These are phyloP conservation scores for Pinus taeda DNA, from an alignment of 75 land plant species.

Conservation along the genomic window DNA sequence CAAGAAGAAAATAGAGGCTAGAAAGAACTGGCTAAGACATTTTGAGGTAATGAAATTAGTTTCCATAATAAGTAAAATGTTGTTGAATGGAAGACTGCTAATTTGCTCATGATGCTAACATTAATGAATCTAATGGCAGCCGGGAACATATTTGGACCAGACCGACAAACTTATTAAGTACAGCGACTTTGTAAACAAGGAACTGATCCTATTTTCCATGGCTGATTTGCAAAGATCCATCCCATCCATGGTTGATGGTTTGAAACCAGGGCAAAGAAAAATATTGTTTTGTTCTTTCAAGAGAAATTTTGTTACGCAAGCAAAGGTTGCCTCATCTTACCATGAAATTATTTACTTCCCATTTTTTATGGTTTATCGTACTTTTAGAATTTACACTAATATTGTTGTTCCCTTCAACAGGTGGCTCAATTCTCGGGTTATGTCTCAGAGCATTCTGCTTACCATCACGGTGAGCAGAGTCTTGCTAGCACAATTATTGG, in stretches of 20 bases:
- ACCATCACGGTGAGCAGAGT: constrained; percentile 99
- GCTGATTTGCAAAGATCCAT: constrained; percentile 95
- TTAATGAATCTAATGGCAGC: constrained; percentile 35
- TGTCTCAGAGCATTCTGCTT: constrained; percentile 98
- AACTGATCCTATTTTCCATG: constrained; percentile 86
- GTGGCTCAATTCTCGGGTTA: constrained; percentile 98
- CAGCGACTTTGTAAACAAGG: constrained; percentile 94
- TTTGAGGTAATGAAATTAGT: constrained; percentile 60
- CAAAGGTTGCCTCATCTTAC: constrained; percentile 42
- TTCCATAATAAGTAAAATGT: not conserved
- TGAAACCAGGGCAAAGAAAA: constrained; percentile 98
- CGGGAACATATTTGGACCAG: constrained; percentile 92
- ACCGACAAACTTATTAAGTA: constrained; percentile 71
- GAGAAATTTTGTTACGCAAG: constrained; percentile 84
- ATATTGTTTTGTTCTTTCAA: constrained; percentile 95
- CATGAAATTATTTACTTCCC: not conserved
- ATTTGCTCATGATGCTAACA: too few species aligned
- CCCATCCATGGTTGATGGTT: constrained; percentile 98
- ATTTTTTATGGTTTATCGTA: not conserved
- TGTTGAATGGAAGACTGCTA: not conserved
- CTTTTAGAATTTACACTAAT: not conserved
- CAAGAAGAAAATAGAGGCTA: constrained; percentile 95
- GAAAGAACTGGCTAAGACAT: constrained; percentile 94
- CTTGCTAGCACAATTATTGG: constrained; percentile 93
- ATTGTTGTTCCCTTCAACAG: constrained; percentile 16